Evolutionary conservation across 345 rosid genomes (phyloP).

Genomic region (Hibiscus mutabilis): DNA sequence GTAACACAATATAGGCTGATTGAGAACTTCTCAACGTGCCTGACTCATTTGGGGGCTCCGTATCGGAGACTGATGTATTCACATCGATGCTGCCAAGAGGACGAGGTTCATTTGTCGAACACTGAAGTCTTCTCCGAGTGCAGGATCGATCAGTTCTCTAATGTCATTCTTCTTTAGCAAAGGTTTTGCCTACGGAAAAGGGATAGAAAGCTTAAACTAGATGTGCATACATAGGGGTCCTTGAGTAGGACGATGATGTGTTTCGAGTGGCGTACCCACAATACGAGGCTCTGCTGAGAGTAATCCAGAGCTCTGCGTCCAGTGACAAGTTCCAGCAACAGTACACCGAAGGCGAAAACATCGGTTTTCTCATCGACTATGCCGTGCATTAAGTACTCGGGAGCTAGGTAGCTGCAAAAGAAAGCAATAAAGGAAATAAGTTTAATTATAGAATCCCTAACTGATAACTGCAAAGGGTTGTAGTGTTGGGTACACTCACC

Average conservation of each 20-base stretch:
- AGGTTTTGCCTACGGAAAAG: constrained; percentile 53
- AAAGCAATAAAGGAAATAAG: not conserved
- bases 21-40: constrained; percentile 26
- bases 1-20: not conserved
- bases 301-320: constrained; percentile 89
- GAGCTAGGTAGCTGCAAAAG: constrained; percentile 73
- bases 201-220: not conserved
- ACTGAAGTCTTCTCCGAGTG: constrained; percentile 40
- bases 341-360: constrained; percentile 80
- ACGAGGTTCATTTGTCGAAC: constrained; percentile 56
- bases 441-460: not conserved
- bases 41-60: constrained; percentile 74
- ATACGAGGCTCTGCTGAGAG: constrained; percentile 76
- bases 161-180: constrained; percentile 61
- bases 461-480: not conserved
- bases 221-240: not conserved
- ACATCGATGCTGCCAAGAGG: constrained; percentile 61
- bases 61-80: constrained; percentile 65
- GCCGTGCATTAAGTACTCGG: constrained; percentile 87
- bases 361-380: constrained; percentile 95
- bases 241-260: not conserved
- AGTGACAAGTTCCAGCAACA: constrained; percentile 73
- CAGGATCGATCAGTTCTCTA: constrained; percentile 67
- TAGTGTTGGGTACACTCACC: constrained; percentile 33
- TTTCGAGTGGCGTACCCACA: constrained; percentile 52